A percentile compares a stretch with the other conserved stretches of the same genome.
Conservation (phyloP, 2,329 filamentous ascomycete genomes). For the Colletotrichum chrysophilum region DNA sequence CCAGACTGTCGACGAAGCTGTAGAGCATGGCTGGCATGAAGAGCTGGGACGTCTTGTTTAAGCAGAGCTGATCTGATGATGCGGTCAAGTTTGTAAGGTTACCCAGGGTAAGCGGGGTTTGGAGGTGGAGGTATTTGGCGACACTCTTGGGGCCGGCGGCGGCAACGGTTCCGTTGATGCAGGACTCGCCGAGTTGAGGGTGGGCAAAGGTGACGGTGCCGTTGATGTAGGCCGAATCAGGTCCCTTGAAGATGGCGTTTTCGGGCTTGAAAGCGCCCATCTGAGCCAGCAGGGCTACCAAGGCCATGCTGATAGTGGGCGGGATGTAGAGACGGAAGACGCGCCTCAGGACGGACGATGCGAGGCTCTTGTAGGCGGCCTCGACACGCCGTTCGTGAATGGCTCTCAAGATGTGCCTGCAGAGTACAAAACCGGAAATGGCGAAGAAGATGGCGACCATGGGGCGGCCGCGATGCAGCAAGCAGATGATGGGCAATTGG, state of each 20-base stretch:
- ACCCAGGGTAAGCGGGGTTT: constrained; percentile 31
- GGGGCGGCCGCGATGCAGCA: constrained; percentile 42
- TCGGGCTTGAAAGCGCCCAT: constrained; percentile 40
- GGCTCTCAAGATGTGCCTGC: constrained; percentile 39
- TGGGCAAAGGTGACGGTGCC: constrained; percentile 35
- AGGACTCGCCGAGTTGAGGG: constrained; percentile 21
- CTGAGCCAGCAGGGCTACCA: constrained; percentile 43
- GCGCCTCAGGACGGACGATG: constrained; percentile 41
- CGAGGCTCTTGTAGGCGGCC: constrained; percentile 39
- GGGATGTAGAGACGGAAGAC: constrained; percentile 45
- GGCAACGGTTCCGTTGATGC: constrained; percentile 31
- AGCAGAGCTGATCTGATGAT: constrained; percentile 33
- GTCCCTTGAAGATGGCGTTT: constrained; percentile 37
- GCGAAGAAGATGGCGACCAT: constrained; percentile 51
- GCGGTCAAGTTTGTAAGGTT: constrained; percentile 30
- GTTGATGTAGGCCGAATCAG: constrained; percentile 44
- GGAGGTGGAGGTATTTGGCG: constrained; percentile 32
- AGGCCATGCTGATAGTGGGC: constrained; percentile 44
- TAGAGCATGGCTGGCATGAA: constrained; percentile 36
- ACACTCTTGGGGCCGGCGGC: constrained; percentile 31
- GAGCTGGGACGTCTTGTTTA: constrained; percentile 33
- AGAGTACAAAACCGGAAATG: constrained; percentile 48
- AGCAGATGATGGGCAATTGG: constrained; percentile 43
- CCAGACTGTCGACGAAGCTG: constrained; percentile 23
- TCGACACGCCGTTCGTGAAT: constrained; percentile 41